Evolutionary conservation across 192 early-diverging fungal genomes (phyloP).

Genomic region (Jimgerdemannia lactiflua): DNA sequence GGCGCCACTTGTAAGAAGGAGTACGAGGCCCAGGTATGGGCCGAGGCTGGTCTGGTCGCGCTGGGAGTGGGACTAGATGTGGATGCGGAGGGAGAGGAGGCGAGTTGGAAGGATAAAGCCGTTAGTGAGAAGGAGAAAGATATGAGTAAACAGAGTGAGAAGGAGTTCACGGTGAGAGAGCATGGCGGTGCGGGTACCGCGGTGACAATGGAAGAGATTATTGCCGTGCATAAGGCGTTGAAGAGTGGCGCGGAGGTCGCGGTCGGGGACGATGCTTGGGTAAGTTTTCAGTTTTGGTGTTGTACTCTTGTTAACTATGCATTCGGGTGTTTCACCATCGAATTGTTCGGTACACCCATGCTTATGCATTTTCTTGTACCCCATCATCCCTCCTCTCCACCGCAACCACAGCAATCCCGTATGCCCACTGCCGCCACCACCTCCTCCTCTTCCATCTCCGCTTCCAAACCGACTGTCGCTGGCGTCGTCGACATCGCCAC

Average conservation of each 20-base stretch:
- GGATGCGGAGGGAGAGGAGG: slow-evolving; percentile 13
- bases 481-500: neutral
- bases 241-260: slow-evolving; percentile 41
- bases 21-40: slow-evolving; percentile 16
- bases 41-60: slow-evolving; percentile 2
- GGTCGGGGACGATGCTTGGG: slow-evolving; percentile 37
- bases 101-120: neutral
- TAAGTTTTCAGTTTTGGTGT: neutral
- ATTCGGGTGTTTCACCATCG: too few species aligned
- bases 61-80: slow-evolving; percentile 12
- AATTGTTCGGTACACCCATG: too few species aligned
- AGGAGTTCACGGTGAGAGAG: neutral
- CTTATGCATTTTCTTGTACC: neutral
- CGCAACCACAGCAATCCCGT: neutral
- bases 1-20: slow-evolving; percentile 8
- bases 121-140: neutral
- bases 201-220: slow-evolving; percentile 29
- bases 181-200: slow-evolving; percentile 2
- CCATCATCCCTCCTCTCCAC: neutral
- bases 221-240: slow-evolving; percentile 32
- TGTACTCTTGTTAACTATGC: too few species aligned
- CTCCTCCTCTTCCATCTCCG: neutral
- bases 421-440: neutral
- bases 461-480: neutral
- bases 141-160: neutral